Evolutionary conservation across 2,329 filamentous ascomycete genomes (phyloP).

Genomic region (Pezicula neosporulosa): DNA sequence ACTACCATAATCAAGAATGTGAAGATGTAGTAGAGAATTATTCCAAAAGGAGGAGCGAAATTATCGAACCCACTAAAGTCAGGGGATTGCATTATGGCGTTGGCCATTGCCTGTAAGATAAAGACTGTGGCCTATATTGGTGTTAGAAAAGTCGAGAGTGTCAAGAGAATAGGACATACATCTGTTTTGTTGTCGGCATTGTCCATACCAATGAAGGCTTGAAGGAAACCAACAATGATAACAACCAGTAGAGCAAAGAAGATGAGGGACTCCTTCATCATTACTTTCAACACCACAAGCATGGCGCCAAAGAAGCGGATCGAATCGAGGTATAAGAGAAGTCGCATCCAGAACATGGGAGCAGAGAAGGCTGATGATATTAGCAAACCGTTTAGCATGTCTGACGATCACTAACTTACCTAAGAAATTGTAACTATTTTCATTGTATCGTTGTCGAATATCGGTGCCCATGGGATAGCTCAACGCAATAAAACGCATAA

Average conservation of each 20-base stretch:
- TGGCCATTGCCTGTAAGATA: slow-evolving; percentile 79
- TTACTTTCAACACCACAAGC: slow-evolving; percentile 92
- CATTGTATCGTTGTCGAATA: slow-evolving; percentile 60
- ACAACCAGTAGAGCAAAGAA: slow-evolving; percentile 91
- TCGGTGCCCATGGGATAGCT: slow-evolving; percentile 49
- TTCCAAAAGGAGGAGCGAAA: slow-evolving; percentile 88
- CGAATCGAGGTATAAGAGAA: slow-evolving; percentile 89
- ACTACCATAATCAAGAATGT: slow-evolving; percentile 96
- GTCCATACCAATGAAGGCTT: slow-evolving; percentile 91
- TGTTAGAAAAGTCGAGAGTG: slow-evolving; percentile 38
- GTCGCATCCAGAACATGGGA: slow-evolving; percentile 94
- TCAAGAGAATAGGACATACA: slow-evolving; percentile 33
- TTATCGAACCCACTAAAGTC: slow-evolving; percentile 87
- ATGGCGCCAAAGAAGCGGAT: slow-evolving; percentile 97
- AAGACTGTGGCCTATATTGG: slow-evolving; percentile 56
- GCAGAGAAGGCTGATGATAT: slow-evolving; percentile 67
- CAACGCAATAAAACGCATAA: slow-evolving; percentile 75
- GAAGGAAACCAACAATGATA: slow-evolving; percentile 82
- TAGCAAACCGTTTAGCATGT: slow-evolving; percentile 3
- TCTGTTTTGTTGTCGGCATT: slow-evolving; percentile 68
- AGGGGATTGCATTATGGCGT: slow-evolving; percentile 86
- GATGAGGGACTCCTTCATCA: slow-evolving; percentile 92
- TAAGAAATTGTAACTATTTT: slow-evolving; percentile 88
- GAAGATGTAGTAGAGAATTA: slow-evolving; percentile 96
- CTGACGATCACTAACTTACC: slow-evolving; percentile 12